Evolutionary conservation across 1,139 yeast species (phyloP), one percentile per base, ranked within the genome.

Genomic region (Debaryomycetaceae sp.): DNA sequence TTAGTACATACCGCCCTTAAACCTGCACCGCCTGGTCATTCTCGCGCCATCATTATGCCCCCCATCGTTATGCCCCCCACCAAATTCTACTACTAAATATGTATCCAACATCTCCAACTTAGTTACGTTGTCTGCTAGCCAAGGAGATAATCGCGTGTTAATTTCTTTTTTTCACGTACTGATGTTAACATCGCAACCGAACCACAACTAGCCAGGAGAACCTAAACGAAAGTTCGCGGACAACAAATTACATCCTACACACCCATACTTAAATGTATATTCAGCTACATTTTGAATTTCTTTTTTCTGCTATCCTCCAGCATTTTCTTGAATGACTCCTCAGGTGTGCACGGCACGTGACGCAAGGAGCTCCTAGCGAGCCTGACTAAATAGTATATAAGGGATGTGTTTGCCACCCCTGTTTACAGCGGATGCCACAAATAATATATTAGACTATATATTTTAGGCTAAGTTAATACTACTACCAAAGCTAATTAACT

Each of bases 341-440:
- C 6, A 17, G 8, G 17, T 26, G 22, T 22, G 9, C 13, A 4
- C 6, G 8, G 14, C 36, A 34, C 36, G 36, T 34, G 36, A 34
- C 16, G 11, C 26, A 3, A 11, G 26, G 26, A 11, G 26, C 7
- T 8, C 11, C 26, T 8, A 22, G 11, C 26, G 11, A 22, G 11
- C 11, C 26, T 11, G 18, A 7, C 13, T 28, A 15, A 17, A 11
- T 28, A 26, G 18, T 48, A 45, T 47, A 44, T 39, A 47, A 41
- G 42, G 43, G 35, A 37, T 22, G 19, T 15, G 35, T 37, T 45
- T 41, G 51, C 51, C 51, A 44, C 49, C 31, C 32, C 17, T 17
- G 18, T 22, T 31, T 30, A 26, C 24, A 35, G 14, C 35, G 19
- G 7, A 16, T 2, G 17, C 11, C 19, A 19, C 30, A 33, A 5